Conservation (phyloP, 73 alveolate species). For the Stentor coeruleus region DNA sequence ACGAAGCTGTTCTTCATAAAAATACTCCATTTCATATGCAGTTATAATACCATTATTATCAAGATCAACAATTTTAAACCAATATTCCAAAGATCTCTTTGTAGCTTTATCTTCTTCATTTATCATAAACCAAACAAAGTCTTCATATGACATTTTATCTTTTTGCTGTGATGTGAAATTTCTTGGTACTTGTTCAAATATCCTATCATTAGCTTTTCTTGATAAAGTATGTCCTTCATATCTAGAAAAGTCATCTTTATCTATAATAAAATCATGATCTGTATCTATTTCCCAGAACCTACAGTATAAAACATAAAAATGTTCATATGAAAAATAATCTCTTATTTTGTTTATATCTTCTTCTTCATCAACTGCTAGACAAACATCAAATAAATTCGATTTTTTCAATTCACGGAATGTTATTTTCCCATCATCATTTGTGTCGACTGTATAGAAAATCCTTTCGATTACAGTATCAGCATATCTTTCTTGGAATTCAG, state of each 20-base stretch:
- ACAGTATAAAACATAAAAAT: constrained; percentile 98
- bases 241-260: constrained; percentile 94
- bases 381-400: constrained; percentile 77
- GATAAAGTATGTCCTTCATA: constrained; percentile 96
- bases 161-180: constrained; percentile 85
- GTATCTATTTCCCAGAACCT: constrained; percentile 99
- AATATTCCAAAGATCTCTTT: constrained; percentile 85
- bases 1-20: constrained; percentile 92
- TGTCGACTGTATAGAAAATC: constrained; percentile 78
- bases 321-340: constrained; percentile 98
- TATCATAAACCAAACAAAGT: constrained; percentile 94
- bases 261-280: constrained; percentile 97
- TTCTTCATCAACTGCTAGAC: constrained; percentile 60
- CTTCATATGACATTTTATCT: constrained; percentile 98
- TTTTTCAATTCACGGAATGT: constrained; percentile 85
- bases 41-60: constrained; percentile 93
- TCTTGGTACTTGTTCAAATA: constrained; percentile 97
- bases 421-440: constrained; percentile 91
- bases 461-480: constrained; percentile 96
- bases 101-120: constrained; percentile 99
- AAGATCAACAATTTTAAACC: constrained; percentile 97
- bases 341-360: constrained; percentile 90
- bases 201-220: constrained; percentile 96
- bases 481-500: constrained; percentile 98
- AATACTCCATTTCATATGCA: constrained; percentile 95